Evolutionary conservation across 1,284 basidiomycete genomes (phyloP).

Genomic region (Boletus semigastroideus): DNA sequence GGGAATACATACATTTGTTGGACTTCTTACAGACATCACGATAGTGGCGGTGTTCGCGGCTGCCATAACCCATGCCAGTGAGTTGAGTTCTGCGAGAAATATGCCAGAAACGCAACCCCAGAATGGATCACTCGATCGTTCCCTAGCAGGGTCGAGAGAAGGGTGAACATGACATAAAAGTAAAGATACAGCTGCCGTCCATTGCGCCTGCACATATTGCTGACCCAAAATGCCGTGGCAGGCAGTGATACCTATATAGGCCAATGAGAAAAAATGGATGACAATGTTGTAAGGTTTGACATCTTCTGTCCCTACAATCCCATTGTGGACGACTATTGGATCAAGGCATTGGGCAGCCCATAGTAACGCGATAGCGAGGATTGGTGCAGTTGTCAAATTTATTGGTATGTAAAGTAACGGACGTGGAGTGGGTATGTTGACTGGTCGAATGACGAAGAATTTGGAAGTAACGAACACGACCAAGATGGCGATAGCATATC

Average conservation of each 20-base stretch:
- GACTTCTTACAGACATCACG: conserved; percentile 69
- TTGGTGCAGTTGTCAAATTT: conserved; percentile 74
- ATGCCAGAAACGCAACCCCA: conserved; percentile 86
- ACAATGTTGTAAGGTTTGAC: conserved; percentile 93
- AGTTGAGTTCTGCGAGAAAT: conserved; percentile 64
- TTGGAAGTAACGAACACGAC: conserved; percentile 74
- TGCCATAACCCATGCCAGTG: conserved; percentile 50
- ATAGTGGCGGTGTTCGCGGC: conserved; percentile 80
- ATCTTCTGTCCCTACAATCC: conserved; percentile 73
- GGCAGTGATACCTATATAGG: conserved; percentile 91
- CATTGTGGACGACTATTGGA: conserved; percentile 60
- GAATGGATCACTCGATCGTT: conserved; percentile 94
- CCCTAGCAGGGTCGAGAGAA: conserved; percentile 79
- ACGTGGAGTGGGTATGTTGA: conserved; percentile 50
- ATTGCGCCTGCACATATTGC: conserved; percentile 69
- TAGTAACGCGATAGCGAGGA: conserved; percentile 76
- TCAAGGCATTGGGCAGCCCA: conserved; percentile 76
- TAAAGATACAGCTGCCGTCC: conserved; percentile 73
- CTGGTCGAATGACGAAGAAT: conserved; percentile 64
- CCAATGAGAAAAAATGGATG: conserved; percentile 88
- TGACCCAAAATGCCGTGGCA: conserved; percentile 87
- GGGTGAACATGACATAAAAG: conserved; percentile 80
- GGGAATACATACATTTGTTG: conserved; percentile 54
- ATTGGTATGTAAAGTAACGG: conserved; percentile 46
- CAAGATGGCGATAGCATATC: conserved; percentile 61